Evolutionary conservation across 805 yeast genomes (phyloP), one percentile per base, ranked within the genome.

Genomic region (Lachancea thermotolerans): DNA sequence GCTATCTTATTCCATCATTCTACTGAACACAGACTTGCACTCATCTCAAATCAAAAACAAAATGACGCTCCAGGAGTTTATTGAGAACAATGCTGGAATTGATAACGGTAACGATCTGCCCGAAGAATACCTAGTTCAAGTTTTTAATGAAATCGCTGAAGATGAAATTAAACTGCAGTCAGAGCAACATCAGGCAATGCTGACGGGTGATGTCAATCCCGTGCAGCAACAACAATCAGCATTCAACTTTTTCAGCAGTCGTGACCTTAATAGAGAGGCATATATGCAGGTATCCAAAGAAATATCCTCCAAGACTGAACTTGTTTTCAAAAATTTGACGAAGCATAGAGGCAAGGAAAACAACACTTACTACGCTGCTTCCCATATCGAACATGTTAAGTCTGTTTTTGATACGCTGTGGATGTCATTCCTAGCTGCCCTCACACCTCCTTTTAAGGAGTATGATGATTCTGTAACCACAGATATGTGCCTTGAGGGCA

Each of bases 351-450:
- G 63, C 12, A 69, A 65, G 42, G 66, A 71, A 17, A 68, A 70
- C 28, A 67, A 65, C 15, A 73, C 78, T 0, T 90, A 81, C 59
- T 86, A 87, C 63, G 78, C 82, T 15, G 97, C 97, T 0, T 78
- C 89, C 1, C 91, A 85, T 57, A 78, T 85, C 12, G 95, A 88
- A 54, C 96, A 91, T 60, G 95, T 91, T 12, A 83, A 78, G 60
- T 90, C 97, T 1, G 86, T 95, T 59, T 91, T 93, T 67, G 96
- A 91, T 56, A 87, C 87, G 14, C 69, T 85, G 37, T 93, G 99
- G 99, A 90, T 95, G 96, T 88, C 97, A 0, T 78, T 93, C 39
- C 72, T 93, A 53, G 98, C 98, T 6, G 97, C 95, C 0, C 72
- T 93, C 41, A 89, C 97, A 0, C 91, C 95, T 2, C 95, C 96